These are phyloP conservation scores for Diaporthe sp. DNA, from an alignment of 2,329 filamentous ascomycete species.

Conservation along the genomic window DNA sequence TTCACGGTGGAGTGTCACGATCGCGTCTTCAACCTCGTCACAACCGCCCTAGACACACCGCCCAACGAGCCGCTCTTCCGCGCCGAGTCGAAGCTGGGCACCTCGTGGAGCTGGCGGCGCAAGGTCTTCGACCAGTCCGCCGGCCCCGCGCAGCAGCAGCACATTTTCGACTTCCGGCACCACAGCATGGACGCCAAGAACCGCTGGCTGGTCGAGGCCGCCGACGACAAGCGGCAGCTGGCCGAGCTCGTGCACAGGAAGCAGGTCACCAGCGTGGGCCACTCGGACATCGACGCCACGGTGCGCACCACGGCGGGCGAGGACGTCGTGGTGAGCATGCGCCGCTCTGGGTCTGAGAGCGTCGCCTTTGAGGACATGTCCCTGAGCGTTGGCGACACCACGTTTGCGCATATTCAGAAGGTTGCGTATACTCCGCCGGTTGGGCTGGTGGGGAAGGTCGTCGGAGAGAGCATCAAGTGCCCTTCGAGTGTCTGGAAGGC, in stretches of 20 bases:
- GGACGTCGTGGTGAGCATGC: conserved; percentile 34
- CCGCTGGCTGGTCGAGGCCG: conserved; percentile 41
- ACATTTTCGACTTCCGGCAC: conserved; percentile 44
- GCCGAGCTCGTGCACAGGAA: conserved; percentile 39
- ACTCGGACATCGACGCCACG: conserved; percentile 39
- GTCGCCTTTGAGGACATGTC: background rate
- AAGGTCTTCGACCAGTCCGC: conserved; percentile 37
- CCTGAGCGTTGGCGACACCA: background rate
- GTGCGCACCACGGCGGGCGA: conserved; percentile 41
- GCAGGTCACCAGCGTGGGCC: conserved; percentile 34
- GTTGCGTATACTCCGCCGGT: background rate
- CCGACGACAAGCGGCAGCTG: conserved; percentile 35
- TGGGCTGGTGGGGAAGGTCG: background rate
- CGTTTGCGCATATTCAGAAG: background rate
- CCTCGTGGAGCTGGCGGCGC: conserved; percentile 43
- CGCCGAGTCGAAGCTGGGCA: conserved; percentile 36
- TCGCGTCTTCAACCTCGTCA: background rate
- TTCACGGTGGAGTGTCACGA: conserved; percentile 12
- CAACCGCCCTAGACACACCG: background rate
- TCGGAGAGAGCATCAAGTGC: background rate
- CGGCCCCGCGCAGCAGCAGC: conserved; percentile 1
- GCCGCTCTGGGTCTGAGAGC: background rate
- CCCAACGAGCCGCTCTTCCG: conserved; percentile 37
- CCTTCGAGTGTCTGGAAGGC: conserved; percentile 1
- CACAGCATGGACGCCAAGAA: conserved; percentile 43